These are phyloP conservation scores for Salix exigua DNA, from an alignment of 345 rosid species.

Conservation along the genomic window DNA sequence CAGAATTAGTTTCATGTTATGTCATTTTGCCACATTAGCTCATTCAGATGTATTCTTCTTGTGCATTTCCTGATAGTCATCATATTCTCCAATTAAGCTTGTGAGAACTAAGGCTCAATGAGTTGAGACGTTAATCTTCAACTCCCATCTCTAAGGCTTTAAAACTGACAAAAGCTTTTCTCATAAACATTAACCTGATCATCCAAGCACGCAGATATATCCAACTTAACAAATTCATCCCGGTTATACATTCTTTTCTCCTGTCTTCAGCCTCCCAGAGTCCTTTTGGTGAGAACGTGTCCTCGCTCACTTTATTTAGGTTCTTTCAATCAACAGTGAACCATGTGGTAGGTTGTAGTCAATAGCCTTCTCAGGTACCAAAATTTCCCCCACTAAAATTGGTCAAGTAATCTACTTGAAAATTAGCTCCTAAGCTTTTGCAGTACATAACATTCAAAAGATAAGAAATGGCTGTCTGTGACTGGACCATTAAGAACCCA, in stretches of 20 bases:
- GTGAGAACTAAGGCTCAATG: background rate
- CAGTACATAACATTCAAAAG: background rate
- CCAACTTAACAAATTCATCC: background rate
- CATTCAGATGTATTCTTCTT: background rate
- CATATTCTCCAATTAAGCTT: background rate
- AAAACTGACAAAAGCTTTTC: background rate
- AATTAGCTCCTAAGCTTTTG: background rate
- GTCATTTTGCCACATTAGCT: background rate
- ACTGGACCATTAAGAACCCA: background rate
- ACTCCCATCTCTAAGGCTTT: background rate
- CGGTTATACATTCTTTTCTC: background rate
- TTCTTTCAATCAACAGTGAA: background rate
- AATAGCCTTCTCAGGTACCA: too few species aligned
- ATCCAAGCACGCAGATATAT: background rate
- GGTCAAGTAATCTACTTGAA: background rate
- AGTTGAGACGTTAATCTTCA: background rate
- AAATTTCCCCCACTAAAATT: background rate
- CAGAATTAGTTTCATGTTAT: background rate
- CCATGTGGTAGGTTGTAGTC: background rate
- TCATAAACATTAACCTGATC: background rate
- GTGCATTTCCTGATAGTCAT: background rate
- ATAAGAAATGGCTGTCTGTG: background rate
- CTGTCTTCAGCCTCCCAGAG: background rate
- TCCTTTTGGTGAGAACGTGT: background rate
- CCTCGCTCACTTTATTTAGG: background rate